phyloP scores from a whole-genome alignment of 2,329 filamentous ascomycete species.

The Fusarium phyllophilum region DNA sequence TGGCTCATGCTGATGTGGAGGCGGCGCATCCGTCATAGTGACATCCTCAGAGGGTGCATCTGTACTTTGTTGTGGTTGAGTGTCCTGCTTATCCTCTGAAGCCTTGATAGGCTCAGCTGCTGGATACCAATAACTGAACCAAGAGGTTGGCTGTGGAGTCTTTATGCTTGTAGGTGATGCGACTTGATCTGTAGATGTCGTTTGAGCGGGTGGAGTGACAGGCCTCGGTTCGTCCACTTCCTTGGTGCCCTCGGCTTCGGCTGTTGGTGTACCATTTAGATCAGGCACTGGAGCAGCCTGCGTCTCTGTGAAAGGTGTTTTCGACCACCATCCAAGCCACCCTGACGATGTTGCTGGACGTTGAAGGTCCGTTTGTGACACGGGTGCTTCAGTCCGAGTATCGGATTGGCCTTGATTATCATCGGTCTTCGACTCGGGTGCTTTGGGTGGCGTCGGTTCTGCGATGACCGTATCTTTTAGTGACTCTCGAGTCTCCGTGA shows the following conservation, averaged over 20 bases:
- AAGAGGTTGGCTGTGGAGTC: constrained; percentile 45
- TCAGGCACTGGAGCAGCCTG: constrained; percentile 12
- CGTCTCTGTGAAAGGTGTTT: constrained; percentile 42
- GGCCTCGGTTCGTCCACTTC: constrained; percentile 32
- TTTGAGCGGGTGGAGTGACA: constrained; percentile 38
- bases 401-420: constrained; percentile 8
- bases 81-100: constrained; percentile 20
- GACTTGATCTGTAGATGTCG: constrained; percentile 24
- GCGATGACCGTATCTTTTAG: background rate
- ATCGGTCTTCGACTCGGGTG: background rate
- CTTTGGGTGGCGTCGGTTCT: constrained; percentile 6
- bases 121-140: constrained; percentile 55
- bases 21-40: constrained; percentile 55
- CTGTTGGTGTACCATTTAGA: constrained; percentile 25
- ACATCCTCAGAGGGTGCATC: constrained; percentile 51
- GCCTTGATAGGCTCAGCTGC: constrained; percentile 24
- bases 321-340: constrained; percentile 66
- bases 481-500: background rate
- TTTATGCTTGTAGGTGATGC: constrained; percentile 23
- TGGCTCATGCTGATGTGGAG: constrained; percentile 46
- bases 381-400: background rate
- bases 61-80: constrained; percentile 22
- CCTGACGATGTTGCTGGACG: constrained; percentile 53
- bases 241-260: constrained; percentile 17
- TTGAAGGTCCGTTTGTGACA: background rate